Evolutionary conservation across 768 basidiomycete genomes (phyloP).

Genomic region (Exsudoporus frostii): DNA sequence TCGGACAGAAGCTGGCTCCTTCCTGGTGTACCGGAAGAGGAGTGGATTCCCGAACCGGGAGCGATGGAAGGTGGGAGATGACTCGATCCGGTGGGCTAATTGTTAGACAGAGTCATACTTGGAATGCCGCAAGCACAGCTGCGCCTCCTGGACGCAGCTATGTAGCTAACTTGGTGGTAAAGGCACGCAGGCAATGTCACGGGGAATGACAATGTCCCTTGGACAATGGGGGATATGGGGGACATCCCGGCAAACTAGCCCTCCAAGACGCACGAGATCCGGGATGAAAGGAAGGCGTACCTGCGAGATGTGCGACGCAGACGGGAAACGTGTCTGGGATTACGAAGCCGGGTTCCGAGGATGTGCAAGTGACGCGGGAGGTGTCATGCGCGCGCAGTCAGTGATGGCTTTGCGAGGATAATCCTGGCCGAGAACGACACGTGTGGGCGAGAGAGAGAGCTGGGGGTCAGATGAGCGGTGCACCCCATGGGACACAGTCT

Average conservation of each 20-base stretch:
- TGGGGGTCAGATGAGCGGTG: neutral
- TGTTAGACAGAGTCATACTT: neutral
- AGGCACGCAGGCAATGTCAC: neutral
- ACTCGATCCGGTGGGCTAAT: conserved; percentile 4
- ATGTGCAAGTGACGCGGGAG: conserved; percentile 3
- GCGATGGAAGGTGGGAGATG: neutral
- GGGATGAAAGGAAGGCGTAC: neutral
- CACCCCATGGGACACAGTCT: neutral
- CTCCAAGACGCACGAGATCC: conserved; percentile 4
- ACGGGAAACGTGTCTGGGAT: conserved; percentile 2
- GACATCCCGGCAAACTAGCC: neutral
- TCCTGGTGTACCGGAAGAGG: neutral
- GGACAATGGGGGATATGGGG: conserved; percentile 10
- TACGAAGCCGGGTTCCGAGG: conserved; percentile 3
- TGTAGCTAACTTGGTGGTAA: neutral
- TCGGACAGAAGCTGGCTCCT: conserved; percentile 5
- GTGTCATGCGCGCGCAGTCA: too few relatives aligned
- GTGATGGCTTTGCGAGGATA: neutral
- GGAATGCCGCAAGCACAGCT: neutral
- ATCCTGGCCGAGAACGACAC: neutral
- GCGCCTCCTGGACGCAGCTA: neutral
- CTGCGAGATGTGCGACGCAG: neutral
- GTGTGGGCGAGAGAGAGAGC: neutral
- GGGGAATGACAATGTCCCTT: neutral
- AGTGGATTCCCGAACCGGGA: conserved; percentile 4